A percentile compares a stretch with the other conserved stretches of the same genome.
These are phyloP conservation scores for Herpetospermum pedunculosum DNA, from an alignment of 306 rosid species.

Conservation along the genomic window DNA sequence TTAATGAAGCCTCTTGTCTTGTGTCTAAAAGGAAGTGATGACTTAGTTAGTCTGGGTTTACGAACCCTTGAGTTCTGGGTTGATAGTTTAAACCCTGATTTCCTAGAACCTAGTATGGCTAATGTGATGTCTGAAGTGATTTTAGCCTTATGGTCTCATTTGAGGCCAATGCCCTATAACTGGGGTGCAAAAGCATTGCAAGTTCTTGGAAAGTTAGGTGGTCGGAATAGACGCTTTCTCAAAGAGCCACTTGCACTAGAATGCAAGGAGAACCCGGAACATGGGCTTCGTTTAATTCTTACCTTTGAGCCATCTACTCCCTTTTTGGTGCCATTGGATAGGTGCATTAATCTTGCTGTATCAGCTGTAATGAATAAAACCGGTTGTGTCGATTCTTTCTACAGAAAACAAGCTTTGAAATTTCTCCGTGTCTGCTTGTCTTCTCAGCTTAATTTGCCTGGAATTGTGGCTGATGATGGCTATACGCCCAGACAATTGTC, in stretches of 20 bases:
- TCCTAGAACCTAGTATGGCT: slow-evolving; percentile 98
- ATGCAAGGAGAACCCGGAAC: slow-evolving; percentile 98
- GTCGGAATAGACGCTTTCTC: slow-evolving; percentile 95
- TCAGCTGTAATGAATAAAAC: slow-evolving; percentile 67
- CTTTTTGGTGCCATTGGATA: slow-evolving; percentile 92
- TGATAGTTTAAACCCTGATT: slow-evolving; percentile 97
- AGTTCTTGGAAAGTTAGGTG: slow-evolving; percentile 95
- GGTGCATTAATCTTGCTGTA: slow-evolving; percentile 98
- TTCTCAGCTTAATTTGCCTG: slow-evolving; percentile 97
- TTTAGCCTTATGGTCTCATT: slow-evolving; percentile 93
- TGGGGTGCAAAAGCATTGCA: slow-evolving; percentile 99
- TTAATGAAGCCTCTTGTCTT: slow-evolving; percentile 95
- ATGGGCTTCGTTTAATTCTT: slow-evolving; percentile 85
- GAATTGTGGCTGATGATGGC: slow-evolving; percentile 64
- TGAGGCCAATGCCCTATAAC: slow-evolving; percentile 74
- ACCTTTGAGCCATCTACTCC: slow-evolving; percentile 99
- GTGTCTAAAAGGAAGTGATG: slow-evolving; percentile 86
- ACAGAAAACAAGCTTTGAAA: slow-evolving; percentile 73
- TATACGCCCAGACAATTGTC: slow-evolving; percentile 63
- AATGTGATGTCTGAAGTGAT: slow-evolving; percentile 85
- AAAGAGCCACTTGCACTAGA: slow-evolving; percentile 91
- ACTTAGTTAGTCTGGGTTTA: slow-evolving; percentile 81
- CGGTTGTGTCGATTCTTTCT: slow-evolving; percentile 67
- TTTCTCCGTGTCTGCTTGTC: slow-evolving; percentile 86
- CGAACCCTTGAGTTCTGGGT: slow-evolving; percentile 98